Percentiles rank a stretch among this genome's conserved stretches.
Evolutionary conservation across 768 basidiomycete genomes (phyloP).

Genomic region (Collybia nuda): DNA sequence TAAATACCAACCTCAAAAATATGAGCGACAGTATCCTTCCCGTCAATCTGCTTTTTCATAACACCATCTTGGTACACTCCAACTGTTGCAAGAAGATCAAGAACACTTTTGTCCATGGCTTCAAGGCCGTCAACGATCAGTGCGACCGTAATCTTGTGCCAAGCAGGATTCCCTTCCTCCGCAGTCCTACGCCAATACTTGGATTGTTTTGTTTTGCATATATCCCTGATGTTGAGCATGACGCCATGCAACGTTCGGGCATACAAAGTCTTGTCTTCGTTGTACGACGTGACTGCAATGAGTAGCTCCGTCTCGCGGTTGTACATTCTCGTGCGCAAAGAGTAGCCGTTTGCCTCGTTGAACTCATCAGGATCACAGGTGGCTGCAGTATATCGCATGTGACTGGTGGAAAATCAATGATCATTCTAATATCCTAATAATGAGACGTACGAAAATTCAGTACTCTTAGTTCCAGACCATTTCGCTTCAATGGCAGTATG

Average conservation of each 20-base stretch:
- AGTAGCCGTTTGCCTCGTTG: slow-evolving; percentile 74
- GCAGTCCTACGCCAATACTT: slow-evolving; percentile 87
- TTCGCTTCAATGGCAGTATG: slow-evolving; percentile 79
- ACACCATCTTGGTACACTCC: slow-evolving; percentile 95
- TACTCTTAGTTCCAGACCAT: slow-evolving; percentile 70
- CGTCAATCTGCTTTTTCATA: slow-evolving; percentile 91
- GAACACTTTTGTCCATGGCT: slow-evolving; percentile 92
- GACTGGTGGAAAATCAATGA: slow-evolving; percentile 35
- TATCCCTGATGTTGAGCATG: slow-evolving; percentile 97
- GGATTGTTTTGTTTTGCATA: slow-evolving; percentile 93
- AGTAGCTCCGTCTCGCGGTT: slow-evolving; percentile 90
- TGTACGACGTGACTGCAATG: slow-evolving; percentile 93
- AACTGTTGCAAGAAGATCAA: slow-evolving; percentile 86
- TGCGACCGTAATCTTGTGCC: slow-evolving; percentile 90
- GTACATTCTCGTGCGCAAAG: slow-evolving; percentile 81
- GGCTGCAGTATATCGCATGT: slow-evolving; percentile 94
- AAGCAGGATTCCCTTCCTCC: slow-evolving; percentile 81
- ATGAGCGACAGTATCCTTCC: slow-evolving; percentile 87
- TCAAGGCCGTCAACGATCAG: slow-evolving; percentile 93
- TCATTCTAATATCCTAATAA: neutral
- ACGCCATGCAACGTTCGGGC: slow-evolving; percentile 91
- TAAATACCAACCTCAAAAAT: slow-evolving; percentile 78
- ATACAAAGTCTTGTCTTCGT: slow-evolving; percentile 91
- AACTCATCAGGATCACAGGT: slow-evolving; percentile 93
- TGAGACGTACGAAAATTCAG: slow-evolving; percentile 81